Percentiles rank a stretch among this genome's conserved stretches.
Conservation (phyloP, 2,329 filamentous ascomycete species). For the Apiospora arundinis region DNA sequence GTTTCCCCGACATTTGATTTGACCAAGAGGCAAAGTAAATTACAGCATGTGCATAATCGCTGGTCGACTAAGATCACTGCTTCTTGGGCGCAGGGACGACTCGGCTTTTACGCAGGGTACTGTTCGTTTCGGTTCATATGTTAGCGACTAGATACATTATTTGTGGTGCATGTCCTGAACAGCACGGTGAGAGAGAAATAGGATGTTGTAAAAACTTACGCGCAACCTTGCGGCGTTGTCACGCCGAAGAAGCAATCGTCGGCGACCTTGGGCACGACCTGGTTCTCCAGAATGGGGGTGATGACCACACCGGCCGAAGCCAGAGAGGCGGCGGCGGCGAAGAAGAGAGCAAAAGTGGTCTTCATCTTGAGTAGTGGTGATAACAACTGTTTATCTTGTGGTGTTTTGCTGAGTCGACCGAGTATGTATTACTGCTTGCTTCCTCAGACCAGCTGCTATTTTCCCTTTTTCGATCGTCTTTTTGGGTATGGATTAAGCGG, state of each 20-base stretch:
- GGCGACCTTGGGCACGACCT: conserved; percentile 54
- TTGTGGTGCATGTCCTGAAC: background rate
- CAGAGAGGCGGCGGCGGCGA: conserved; percentile 53
- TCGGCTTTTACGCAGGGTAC: background rate
- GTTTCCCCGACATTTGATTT: background rate
- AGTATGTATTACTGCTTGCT: conserved; percentile 13
- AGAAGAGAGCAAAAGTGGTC: conserved; percentile 44
- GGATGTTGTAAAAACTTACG: conserved; percentile 46
- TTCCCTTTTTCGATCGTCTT: background rate
- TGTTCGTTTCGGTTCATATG: background rate
- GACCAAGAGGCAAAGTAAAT: background rate
- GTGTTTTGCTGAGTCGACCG: background rate
- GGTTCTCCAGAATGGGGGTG: conserved; percentile 57
- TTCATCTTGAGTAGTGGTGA: conserved; percentile 44
- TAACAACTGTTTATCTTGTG: background rate
- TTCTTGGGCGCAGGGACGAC: conserved; percentile 2
- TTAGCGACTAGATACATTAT: background rate
- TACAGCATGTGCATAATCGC: background rate
- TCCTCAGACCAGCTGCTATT: conserved; percentile 12
- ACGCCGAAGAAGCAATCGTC: conserved; percentile 64
- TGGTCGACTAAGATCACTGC: background rate
- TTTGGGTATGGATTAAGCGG: background rate
- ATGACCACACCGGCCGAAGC: conserved; percentile 61
- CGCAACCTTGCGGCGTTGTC: conserved; percentile 63
- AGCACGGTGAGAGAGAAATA: background rate